A percentile compares a stretch with the other conserved stretches of the same genome.
Evolutionary conservation across 345 rosid species (phyloP).

Genomic region (Cardiospermum halicacabum): DNA sequence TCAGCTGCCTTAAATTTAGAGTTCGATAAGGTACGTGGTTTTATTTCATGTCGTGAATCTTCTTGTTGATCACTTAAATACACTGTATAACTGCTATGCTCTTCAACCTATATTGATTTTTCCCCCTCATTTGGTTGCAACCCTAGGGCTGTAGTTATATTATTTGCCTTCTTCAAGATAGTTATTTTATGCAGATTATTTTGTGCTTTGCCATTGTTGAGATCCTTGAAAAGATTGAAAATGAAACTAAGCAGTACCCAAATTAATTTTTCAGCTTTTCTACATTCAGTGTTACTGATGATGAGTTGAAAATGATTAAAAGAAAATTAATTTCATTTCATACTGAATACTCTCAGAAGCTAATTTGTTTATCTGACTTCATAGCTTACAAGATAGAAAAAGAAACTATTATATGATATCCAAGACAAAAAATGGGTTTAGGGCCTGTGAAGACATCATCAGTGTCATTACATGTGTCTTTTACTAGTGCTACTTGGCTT

Average conservation of each 20-base stretch:
- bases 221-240: background rate
- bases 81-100: background rate
- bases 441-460: no score
- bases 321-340: background rate
- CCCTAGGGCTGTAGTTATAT: no score
- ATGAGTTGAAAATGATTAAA: background rate
- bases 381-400: background rate
- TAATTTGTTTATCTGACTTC: background rate
- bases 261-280: background rate
- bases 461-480: no score
- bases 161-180: no score
- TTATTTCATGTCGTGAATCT: no score
- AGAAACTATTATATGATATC: background rate
- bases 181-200: background rate
- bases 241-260: background rate
- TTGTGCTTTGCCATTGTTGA: background rate
- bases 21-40: conserved; percentile 87
- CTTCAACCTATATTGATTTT: background rate
- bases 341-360: background rate
- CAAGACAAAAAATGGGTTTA: background rate
- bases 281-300: background rate
- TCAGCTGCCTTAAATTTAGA: conserved; percentile 80
- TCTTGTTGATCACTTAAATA: background rate
- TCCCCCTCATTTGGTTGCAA: background rate
- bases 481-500: no score